Base-by-base conservation (phyloP, 192 early-diverging fungal species). In the Entomortierella lignicola region DNA sequence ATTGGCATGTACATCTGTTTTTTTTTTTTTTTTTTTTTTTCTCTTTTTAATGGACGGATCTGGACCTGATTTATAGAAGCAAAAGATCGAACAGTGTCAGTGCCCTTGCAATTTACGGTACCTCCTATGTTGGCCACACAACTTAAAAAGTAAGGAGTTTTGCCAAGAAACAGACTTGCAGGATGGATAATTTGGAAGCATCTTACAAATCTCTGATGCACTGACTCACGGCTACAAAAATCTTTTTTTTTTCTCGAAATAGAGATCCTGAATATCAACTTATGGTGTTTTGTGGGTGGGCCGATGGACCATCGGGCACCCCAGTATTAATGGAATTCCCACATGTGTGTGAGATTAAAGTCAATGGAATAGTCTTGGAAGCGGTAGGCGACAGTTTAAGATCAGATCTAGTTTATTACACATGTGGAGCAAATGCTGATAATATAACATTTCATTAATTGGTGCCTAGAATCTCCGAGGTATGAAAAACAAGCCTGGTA, bases 401-500 rank as follows among this genome's bases (percentile, higher is more conserved):
- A 50, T 50, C 48, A 50, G 20, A 50, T 4, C 4, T 4, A 4
- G 20, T 10, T 50, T 4, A 17, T 4, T 21, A 50, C 4, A 50
- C 4, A 4, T 50, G 7, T 17, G 15, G 48, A 54, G 2, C 52
- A 30, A 11, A 17, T 17, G 20, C 13, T 55, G 12, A 44, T 31
- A 25, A 29, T 27, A 18, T 37, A 48, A 48, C 5, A 1, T 31
- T 44, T n/a, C n/a, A n/a, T n/a, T n/a, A n/a, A 55, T 21, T 7
- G 20, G 41, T 27, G 10, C 39, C 6, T 80, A 89, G 87, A 80
- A 70, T n/a, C 57, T 85, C 26, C 75, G 84, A 25, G 87, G 88
- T 3, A 57, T 90, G 48, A 88, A 88, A 55, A 87, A 87, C 42
- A 85, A 82, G 53, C 84, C 87, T 23, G 84, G 86, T 0, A 89